Evolutionary conservation across 2,329 filamentous ascomycete genomes (phyloP).

Genomic region (Coniochaeta prunicola): DNA sequence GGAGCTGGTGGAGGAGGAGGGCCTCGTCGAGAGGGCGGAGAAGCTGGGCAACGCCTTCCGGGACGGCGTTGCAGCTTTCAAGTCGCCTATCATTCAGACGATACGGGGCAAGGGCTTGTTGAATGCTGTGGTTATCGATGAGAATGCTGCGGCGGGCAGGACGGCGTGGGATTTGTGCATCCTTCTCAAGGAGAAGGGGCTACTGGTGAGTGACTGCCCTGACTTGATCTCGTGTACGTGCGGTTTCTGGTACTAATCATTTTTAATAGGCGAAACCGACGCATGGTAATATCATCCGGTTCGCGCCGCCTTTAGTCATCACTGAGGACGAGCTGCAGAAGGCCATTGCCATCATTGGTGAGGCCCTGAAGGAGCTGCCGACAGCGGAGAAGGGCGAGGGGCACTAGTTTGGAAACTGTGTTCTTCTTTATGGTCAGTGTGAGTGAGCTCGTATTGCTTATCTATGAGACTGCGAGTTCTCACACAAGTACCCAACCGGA

Average conservation of each 20-base stretch:
- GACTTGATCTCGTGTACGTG: slow-evolving; percentile 2
- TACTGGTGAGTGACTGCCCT: slow-evolving; percentile 58
- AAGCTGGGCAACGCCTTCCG: slow-evolving; percentile 77
- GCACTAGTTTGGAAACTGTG: slow-evolving; percentile 14
- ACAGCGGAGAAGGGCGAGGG: slow-evolving; percentile 40
- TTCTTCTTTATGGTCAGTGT: too few species aligned
- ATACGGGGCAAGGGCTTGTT: slow-evolving; percentile 90
- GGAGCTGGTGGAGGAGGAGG: slow-evolving; percentile 87
- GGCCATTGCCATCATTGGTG: slow-evolving; percentile 71
- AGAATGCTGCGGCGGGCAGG: slow-evolving; percentile 75
- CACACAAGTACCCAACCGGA: not conserved
- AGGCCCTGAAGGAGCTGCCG: slow-evolving; percentile 76
- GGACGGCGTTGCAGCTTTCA: slow-evolving; percentile 65
- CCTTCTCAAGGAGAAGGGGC: slow-evolving; percentile 88
- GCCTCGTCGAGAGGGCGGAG: slow-evolving; percentile 77
- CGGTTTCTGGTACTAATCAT: slow-evolving; percentile 14
- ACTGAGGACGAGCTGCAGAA: slow-evolving; percentile 77
- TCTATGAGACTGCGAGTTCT: not conserved
- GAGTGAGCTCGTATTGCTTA: not conserved
- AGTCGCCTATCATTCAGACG: slow-evolving; percentile 71
- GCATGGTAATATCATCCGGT: slow-evolving; percentile 95
- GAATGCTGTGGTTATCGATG: slow-evolving; percentile 95
- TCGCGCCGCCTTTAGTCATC: slow-evolving; percentile 94
- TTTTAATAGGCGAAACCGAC: slow-evolving; percentile 81
- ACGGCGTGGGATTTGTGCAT: slow-evolving; percentile 95